phyloP scores from a whole-genome alignment of 495 filamentous ascomycete genomes.

The Penicillium odoratum region DNA sequence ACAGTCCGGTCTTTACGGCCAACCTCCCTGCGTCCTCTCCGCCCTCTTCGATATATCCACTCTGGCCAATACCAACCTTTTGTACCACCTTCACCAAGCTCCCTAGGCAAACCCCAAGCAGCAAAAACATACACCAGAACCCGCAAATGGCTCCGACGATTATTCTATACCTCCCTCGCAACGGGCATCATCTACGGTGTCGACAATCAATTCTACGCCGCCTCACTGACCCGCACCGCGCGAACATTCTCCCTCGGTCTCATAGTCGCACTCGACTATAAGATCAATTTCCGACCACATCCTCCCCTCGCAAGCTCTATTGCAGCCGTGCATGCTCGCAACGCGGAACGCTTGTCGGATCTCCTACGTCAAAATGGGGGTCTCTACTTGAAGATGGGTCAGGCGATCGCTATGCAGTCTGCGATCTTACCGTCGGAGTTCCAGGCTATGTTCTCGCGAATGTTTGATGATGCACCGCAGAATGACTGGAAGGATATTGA shows the following conservation, averaged over 20 bases:
- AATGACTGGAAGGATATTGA: constrained; percentile 89
- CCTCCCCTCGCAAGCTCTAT: constrained; percentile 69
- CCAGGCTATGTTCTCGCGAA: constrained; percentile 88
- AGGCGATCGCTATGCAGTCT: constrained; percentile 97
- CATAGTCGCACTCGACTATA: constrained; percentile 89
- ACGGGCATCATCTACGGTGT: constrained; percentile 61
- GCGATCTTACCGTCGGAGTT: constrained; percentile 91
- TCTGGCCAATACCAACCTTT: constrained; percentile 63
- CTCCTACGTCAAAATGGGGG: constrained; percentile 85
- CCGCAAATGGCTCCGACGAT: constrained; percentile 72
- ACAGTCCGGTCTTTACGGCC: constrained; percentile 29
- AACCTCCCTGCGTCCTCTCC: constrained; percentile 15
- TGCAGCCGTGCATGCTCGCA: constrained; percentile 72
- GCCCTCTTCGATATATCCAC: constrained; percentile 28
- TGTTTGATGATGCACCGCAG: constrained; percentile 98
- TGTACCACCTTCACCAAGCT: constrained; percentile 74
- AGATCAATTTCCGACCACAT: constrained; percentile 86
- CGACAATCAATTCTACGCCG: constrained; percentile 74
- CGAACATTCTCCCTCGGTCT: constrained; percentile 78
- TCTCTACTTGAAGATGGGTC: constrained; percentile 94
- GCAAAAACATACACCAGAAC: constrained; percentile 64
- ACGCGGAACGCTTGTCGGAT: constrained; percentile 76
- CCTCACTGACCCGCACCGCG: constrained; percentile 73
- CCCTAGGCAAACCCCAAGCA: constrained; percentile 70
- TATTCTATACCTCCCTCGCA: constrained; percentile 61